These are phyloP conservation scores for Thelephora ganbajun DNA, from an alignment of 768 basidiomycete genomes.

Conservation along the genomic window DNA sequence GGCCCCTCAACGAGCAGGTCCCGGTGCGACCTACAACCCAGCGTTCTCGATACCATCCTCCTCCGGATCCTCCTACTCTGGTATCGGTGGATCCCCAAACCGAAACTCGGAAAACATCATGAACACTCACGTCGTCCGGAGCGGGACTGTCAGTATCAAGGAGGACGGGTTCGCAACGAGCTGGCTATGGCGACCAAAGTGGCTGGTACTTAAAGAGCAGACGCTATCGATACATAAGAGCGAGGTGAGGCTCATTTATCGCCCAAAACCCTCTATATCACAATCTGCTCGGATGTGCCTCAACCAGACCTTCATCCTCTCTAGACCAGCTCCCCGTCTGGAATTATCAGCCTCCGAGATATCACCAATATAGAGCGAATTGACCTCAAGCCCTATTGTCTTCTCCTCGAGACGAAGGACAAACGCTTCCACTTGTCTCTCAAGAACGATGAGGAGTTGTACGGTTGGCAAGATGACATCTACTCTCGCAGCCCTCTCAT, in stretches of 20 bases:
- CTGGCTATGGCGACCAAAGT: conserved; percentile 86
- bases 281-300: background rate
- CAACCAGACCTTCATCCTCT: background rate
- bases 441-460: conserved; percentile 94
- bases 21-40: conserved; percentile 43
- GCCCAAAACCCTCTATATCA: no score
- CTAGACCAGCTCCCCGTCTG: conserved; percentile 22
- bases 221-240: conserved; percentile 77
- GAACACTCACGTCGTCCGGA: conserved; percentile 39
- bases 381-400: conserved; percentile 89
- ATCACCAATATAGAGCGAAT: conserved; percentile 83
- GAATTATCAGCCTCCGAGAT: conserved; percentile 52
- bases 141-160: conserved; percentile 75
- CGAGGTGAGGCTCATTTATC: conserved; percentile 48
- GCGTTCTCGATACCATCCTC: conserved; percentile 49
- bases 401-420: conserved; percentile 75
- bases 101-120: conserved; percentile 25
- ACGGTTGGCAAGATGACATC: conserved; percentile 95
- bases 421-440: conserved; percentile 70
- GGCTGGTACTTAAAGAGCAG: conserved; percentile 74
- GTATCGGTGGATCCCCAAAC: conserved; percentile 72
- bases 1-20: conserved; percentile 39
- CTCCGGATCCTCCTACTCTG: conserved; percentile 55
- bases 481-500: conserved; percentile 85
- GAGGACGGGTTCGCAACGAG: conserved; percentile 80